Evolutionary conservation across 1,284 basidiomycete genomes (phyloP).

Genomic region (Porogramme epimiltina): DNA sequence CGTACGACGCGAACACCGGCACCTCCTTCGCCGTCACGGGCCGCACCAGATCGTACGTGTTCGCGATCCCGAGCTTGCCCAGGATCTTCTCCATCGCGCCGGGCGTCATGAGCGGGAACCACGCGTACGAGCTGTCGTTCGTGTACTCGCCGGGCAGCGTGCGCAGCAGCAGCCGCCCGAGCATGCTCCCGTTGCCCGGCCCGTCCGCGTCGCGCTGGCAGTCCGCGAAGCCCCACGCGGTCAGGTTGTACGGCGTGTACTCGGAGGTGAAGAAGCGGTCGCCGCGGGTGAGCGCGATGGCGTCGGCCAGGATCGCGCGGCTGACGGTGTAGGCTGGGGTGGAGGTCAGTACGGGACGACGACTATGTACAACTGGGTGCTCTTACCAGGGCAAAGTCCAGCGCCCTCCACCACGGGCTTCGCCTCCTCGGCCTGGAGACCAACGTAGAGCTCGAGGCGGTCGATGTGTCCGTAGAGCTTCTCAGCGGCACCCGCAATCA

Average conservation of each 20-base stretch:
- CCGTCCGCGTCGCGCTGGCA: slow-evolving; percentile 70
- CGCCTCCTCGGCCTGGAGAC: slow-evolving; percentile 65
- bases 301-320: slow-evolving; percentile 86
- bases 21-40: slow-evolving; percentile 37
- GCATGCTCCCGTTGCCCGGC: slow-evolving; percentile 73
- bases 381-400: slow-evolving; percentile 76
- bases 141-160: slow-evolving; percentile 71
- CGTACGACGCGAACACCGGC: slow-evolving; percentile 46
- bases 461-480: slow-evolving; percentile 79
- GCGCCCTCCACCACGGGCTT: slow-evolving; percentile 80
- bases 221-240: slow-evolving; percentile 81
- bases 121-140: slow-evolving; percentile 75
- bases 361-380: neutral
- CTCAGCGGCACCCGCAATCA: slow-evolving; percentile 74
- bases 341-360: neutral
- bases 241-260: slow-evolving; percentile 80
- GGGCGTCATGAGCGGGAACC: slow-evolving; percentile 86
- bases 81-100: slow-evolving; percentile 63
- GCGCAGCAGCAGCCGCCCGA: slow-evolving; percentile 74
- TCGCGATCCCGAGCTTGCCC: slow-evolving; percentile 51
- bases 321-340: slow-evolving; percentile 76
- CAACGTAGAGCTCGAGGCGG: slow-evolving; percentile 81
- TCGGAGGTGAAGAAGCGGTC: slow-evolving; percentile 86
- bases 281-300: slow-evolving; percentile 82
- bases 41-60: slow-evolving; percentile 54